Evolutionary conservation across 1,139 yeast genomes (phyloP), one percentile per base, ranked within the genome.

Genomic region (Kluyveromyces sp.): DNA sequence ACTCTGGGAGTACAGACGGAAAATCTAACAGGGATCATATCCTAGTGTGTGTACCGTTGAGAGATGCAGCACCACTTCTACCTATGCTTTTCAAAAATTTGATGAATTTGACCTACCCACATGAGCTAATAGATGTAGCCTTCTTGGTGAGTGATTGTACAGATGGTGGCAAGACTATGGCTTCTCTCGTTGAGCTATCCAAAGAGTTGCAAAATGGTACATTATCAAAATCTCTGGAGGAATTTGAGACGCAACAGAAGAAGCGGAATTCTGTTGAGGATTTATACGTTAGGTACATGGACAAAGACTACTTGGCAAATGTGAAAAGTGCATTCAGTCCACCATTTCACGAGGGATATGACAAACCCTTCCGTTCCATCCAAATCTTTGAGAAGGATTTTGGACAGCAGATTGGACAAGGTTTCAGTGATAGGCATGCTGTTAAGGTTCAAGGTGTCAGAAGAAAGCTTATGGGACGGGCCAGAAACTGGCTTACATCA

Each of bases 371-470:
- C 68, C 70, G 94, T 51, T 76, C 83, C 7, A 78, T 85, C 13
- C 82, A 85, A 46, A 82, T 86, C 36, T 84, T 75, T 64, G 77
- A 79, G 53, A 86, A 86, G 58, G 94, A 87, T 63, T 87, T 87
- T 59, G 95, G 95, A 13, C 89, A 83, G 63, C 73, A 73, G 4
- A 81, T 83, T 51, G 92, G 94, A 11, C 94, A 85, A 60, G 95
- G 96, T 3, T 89, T 92, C 63, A 77, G 85, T 51, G 94, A 85
- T 59, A 70, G 95, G 49, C 96, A 87, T 60, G 94, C 86, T 16
- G 94, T 86, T 39, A 85, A 84, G 60, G 89, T 84, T 18, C 96
- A 87, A 65, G 96, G 94, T 13, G 82, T 85, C 33, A 74, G 96
- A 56, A 71, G 96, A 49, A 86, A 84, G 60, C 66, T 85, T 49